Base-by-base conservation (phyloP, 805 yeast species). In the Candida adriatica region DNA sequence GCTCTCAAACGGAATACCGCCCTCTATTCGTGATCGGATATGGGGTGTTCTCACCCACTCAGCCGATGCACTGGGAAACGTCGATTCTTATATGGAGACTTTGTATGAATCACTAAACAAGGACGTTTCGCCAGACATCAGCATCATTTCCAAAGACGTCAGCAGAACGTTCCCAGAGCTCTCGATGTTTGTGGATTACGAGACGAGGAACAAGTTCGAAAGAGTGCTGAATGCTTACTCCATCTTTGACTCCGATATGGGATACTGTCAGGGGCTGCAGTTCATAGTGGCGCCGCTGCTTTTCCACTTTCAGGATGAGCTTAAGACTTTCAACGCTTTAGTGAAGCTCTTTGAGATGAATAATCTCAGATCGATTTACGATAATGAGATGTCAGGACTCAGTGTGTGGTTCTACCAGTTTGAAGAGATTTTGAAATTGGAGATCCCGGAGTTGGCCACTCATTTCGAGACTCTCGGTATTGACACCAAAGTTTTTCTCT, bases 261-360 rank as follows among this genome's bases (percentile, higher is more conserved):
- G 84, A 8, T 76, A 76, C 46, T 76, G 84, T 49, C 84, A 76
- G 50, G 84, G 84, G 6, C 56, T 77, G 13, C 66, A 78, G 16
- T 77, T 77, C 44, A 56, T 76, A 27, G 80, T 75, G 9, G 81
- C 79, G 2, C 74, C 76, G 5, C 55, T 76, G 23, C 60, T 69
- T 37, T 64, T 64, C 45, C 67, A 65, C 34, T 61, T 61, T 52
- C 47, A 47, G 26, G 27, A 48, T 41, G 62, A 49, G 49, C 53
- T 59, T 43, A 43, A 46, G 29, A 75, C 65, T 13, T 76, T 68
- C 53, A 76, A 62, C 50, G 62, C 72, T 8, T 56, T 77, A 36
- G 67, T 73, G 17, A 65, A 68, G 27, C 58, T 76, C 23, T 73
- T 77, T 77, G 80, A 76, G 40, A 59, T 70, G 29, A 76, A 75